These are phyloP conservation scores for Alternaria triticimaculans DNA, from an alignment of 2,329 filamentous ascomycete genomes.

Conservation along the genomic window DNA sequence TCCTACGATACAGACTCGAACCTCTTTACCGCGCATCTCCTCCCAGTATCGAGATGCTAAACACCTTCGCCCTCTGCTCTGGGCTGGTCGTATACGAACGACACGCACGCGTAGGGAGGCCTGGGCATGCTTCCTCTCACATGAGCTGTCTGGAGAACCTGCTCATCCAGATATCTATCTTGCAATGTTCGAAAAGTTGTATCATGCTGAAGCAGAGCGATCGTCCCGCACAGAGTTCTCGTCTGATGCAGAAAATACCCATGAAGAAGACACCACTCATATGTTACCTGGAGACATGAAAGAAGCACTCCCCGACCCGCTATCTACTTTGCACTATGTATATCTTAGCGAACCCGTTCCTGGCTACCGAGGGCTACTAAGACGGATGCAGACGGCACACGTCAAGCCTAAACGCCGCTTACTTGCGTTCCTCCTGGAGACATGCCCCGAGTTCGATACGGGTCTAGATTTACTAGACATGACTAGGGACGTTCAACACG, in stretches of 20 bases:
- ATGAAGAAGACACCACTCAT: constrained; percentile 3
- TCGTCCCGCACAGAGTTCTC: constrained; percentile 3
- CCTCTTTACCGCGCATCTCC: constrained; percentile 42
- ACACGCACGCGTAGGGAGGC: constrained; percentile 69
- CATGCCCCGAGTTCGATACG: constrained; percentile 28
- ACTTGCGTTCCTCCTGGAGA: constrained; percentile 63
- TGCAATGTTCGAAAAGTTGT: constrained; percentile 65
- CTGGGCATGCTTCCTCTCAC: constrained; percentile 69
- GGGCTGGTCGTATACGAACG: constrained; percentile 64
- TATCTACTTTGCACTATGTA: constrained; percentile 69
- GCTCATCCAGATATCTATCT: constrained; percentile 56
- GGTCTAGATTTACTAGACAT: constrained; percentile 28
- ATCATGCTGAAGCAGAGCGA: constrained; percentile 40
- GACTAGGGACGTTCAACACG: constrained; percentile 21
- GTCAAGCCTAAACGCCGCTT: constrained; percentile 59
- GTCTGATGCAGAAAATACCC: constrained; percentile 2
- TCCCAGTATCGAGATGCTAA: constrained; percentile 5
- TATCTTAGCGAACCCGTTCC: constrained; percentile 68
- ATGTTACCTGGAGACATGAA: constrained; percentile 66
- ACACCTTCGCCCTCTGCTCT: constrained; percentile 48
- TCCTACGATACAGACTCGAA: constrained; percentile 67
- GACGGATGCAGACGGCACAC: constrained; percentile 61
- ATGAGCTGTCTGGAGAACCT: constrained; percentile 53
- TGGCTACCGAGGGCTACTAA: constrained; percentile 63
- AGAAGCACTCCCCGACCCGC: constrained; percentile 62